These are phyloP conservation scores for Xylaria venustula DNA, from an alignment of 495 filamentous ascomycete genomes.

Conservation along the genomic window DNA sequence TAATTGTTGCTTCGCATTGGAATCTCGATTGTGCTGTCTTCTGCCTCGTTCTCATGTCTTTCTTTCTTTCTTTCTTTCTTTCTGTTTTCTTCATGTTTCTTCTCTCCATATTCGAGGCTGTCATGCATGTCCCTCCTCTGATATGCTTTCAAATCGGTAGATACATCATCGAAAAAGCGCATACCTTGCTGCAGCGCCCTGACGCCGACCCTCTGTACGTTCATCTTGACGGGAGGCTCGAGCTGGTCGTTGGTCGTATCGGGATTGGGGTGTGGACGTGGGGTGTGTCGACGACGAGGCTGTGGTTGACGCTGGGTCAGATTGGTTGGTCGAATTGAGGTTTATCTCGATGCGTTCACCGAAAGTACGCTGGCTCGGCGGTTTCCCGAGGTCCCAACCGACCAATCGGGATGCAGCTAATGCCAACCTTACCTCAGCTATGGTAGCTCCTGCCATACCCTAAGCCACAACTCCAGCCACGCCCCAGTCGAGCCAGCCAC, in stretches of 20 bases:
- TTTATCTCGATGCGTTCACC: slow-evolving; percentile 21
- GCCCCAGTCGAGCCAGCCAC: too few species aligned
- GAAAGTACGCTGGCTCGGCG: slow-evolving; percentile 5
- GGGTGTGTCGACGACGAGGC: neutral
- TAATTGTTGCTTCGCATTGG: too few species aligned
- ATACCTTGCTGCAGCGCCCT: slow-evolving; percentile 69
- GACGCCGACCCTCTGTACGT: slow-evolving; percentile 63
- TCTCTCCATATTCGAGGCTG: neutral
- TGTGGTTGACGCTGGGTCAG: neutral
- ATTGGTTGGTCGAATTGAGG: neutral
- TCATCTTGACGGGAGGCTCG: slow-evolving; percentile 52
- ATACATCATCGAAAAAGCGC: too few species aligned
- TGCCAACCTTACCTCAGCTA: slow-evolving; percentile 2
- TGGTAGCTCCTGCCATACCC: too few species aligned
- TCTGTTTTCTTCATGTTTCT: neutral
- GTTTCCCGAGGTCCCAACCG: slow-evolving; percentile 16
- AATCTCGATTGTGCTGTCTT: too few species aligned
- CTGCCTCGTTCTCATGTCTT: neutral
- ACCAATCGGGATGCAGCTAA: slow-evolving; percentile 12
- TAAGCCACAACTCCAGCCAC: too few species aligned
- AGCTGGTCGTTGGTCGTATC: neutral
- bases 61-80: neutral
- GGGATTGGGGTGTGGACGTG: neutral
- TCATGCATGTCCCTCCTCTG: neutral
- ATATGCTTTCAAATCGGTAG: too few species aligned